These are phyloP conservation scores for Yarrowia osloensis DNA, from an alignment of 805 yeast species.

Conservation along the genomic window DNA sequence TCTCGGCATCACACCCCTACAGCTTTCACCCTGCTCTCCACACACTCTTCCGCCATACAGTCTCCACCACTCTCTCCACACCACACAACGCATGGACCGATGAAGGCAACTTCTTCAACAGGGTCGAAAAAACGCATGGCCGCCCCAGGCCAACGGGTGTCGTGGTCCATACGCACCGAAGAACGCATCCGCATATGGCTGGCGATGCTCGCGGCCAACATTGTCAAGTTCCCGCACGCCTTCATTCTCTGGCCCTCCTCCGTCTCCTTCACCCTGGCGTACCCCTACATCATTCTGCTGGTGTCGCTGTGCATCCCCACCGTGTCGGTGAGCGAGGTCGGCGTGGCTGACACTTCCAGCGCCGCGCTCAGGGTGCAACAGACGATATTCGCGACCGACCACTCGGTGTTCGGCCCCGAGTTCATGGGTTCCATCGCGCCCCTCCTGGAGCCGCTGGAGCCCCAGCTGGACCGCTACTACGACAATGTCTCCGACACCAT, in stretches of 20 bases:
- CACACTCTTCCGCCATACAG: neutral
- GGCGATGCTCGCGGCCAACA: slow-evolving; percentile 28
- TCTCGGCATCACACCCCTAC: too few species aligned
- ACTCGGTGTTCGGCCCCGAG: slow-evolving; percentile 13
- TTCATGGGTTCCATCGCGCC: slow-evolving; percentile 1
- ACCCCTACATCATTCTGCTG: slow-evolving; percentile 48
- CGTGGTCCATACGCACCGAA: slow-evolving; percentile 9
- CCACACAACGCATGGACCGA: slow-evolving; percentile 11
- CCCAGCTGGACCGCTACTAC: slow-evolving; percentile 16
- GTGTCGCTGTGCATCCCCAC: slow-evolving; percentile 36
- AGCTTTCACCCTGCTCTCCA: too few species aligned
- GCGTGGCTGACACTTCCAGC: slow-evolving; percentile 33
- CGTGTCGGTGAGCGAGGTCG: slow-evolving; percentile 32
- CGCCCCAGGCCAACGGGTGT: neutral
- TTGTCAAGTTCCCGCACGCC: slow-evolving; percentile 42
- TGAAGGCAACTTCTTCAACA: slow-evolving; percentile 11
- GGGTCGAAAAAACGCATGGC: slow-evolving; percentile 20
- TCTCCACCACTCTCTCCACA: neutral
- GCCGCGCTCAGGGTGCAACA: slow-evolving; percentile 41
- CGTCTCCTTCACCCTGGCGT: slow-evolving; percentile 51
- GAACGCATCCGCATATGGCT: slow-evolving; percentile 29
- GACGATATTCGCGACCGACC: slow-evolving; percentile 40
- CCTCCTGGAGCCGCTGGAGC: slow-evolving; percentile 9
- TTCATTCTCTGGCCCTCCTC: slow-evolving; percentile 55
- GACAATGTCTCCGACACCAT: slow-evolving; percentile 8